Percentiles rank a stretch among this genome's conserved stretches.
Evolutionary conservation across 345 rosid species (phyloP).

Genomic region (Gossypium turneri): DNA sequence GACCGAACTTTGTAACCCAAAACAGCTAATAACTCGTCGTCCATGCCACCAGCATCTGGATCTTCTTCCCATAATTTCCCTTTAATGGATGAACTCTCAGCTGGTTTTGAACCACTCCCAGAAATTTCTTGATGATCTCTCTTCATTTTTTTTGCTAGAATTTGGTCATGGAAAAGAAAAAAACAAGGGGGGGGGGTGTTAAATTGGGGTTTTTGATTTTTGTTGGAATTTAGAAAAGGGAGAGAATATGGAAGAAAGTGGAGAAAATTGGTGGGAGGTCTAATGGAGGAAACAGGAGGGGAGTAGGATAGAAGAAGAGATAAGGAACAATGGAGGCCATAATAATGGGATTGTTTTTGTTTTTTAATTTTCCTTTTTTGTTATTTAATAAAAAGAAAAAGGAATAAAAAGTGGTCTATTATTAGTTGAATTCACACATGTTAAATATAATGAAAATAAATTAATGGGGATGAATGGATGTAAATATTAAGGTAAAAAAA

Average conservation of each 20-base stretch:
- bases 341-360: conserved; percentile 26
- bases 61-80: conserved; percentile 46
- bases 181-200: background rate
- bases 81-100: conserved; percentile 29
- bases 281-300: conserved; percentile 25
- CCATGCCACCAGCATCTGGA: conserved; percentile 68
- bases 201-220: conserved; percentile 12
- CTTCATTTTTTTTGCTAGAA: conserved; percentile 41
- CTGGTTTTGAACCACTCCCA: conserved; percentile 12
- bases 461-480: too few species aligned
- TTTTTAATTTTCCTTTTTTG: background rate
- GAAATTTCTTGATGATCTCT: conserved; percentile 40
- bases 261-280: conserved; percentile 25
- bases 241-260: conserved; percentile 6
- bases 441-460: too few species aligned
- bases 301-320: conserved; percentile 34
- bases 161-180: background rate
- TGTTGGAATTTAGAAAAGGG: conserved; percentile 8
- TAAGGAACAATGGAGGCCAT: conserved; percentile 45
- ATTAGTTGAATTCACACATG: too few species aligned
- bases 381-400: background rate
- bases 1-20: conserved; percentile 77
- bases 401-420: too few species aligned
- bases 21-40: conserved; percentile 76
- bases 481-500: too few species aligned